A percentile compares a stretch with the other conserved stretches of the same genome.
Evolutionary conservation across 352 stramenopile genomes (phyloP).

Genomic region (Ochromonadaceae sp.): DNA sequence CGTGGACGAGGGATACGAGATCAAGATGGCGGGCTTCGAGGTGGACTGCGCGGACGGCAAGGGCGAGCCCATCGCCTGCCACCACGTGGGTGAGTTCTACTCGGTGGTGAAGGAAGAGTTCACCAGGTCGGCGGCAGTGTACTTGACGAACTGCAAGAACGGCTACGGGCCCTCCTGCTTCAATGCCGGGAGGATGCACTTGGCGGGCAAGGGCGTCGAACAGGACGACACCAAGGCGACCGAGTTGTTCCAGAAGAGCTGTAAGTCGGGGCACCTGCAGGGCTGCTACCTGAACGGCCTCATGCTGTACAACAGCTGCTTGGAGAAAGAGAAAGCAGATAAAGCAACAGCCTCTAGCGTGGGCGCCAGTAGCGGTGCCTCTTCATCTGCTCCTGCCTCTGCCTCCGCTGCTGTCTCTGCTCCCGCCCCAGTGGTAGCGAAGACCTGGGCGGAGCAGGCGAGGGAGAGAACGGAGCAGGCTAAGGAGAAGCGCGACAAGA

Average conservation of each 20-base stretch:
- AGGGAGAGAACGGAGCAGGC: no score
- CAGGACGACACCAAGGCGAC: constrained; percentile 24
- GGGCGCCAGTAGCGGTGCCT: no score
- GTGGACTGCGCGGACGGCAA: constrained; percentile 33
- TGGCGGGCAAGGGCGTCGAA: constrained; percentile 25
- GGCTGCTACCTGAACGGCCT: constrained; percentile 22
- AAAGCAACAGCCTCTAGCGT: no score
- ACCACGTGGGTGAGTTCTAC: constrained; percentile 32
- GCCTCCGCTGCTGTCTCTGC: no score
- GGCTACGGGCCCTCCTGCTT: constrained; percentile 29
- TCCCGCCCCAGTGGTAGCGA: no score
- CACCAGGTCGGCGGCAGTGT: constrained; percentile 15
- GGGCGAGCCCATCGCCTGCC: constrained; percentile 31
- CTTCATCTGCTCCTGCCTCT: no score
- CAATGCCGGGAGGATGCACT: constrained; percentile 22
- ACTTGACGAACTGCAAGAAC: constrained; percentile 24
- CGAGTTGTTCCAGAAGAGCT: constrained; percentile 25
- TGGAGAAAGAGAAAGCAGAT: no score
- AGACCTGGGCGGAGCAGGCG: no score
- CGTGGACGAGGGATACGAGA: constrained; percentile 17
- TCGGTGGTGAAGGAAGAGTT: constrained; percentile 32
- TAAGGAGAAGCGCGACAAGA: no score
- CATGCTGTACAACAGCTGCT: constrained; percentile 12
- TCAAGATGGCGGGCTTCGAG: constrained; percentile 14
- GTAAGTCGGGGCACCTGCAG: constrained; percentile 18